phyloP scores from a whole-genome alignment of 2,329 filamentous ascomycete species.

The Aspergillus aculeatinus region DNA sequence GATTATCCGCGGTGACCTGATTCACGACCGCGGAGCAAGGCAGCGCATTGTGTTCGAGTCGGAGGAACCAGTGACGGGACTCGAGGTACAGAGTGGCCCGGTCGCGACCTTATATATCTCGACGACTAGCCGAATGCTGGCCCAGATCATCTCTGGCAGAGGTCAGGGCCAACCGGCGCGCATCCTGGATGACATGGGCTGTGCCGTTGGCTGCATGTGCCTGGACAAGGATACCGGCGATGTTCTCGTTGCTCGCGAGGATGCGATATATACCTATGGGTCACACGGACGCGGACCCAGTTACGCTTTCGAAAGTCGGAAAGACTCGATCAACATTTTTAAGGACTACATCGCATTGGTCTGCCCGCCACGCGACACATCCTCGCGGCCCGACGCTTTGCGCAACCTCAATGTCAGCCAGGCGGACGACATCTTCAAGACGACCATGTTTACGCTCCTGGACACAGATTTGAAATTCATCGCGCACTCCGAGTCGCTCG shows the following conservation, averaged over 20 bases:
- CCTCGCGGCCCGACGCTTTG: conserved; percentile 60
- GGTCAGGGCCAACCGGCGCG: conserved; percentile 87
- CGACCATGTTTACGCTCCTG: conserved; percentile 85
- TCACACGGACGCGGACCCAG: conserved; percentile 81
- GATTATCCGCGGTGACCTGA: conserved; percentile 86
- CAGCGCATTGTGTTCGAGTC: conserved; percentile 95
- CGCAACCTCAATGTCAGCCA: conserved; percentile 71
- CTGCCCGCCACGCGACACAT: conserved; percentile 67
- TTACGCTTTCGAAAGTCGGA: conserved; percentile 87
- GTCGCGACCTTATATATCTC: conserved; percentile 84
- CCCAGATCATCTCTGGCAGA: conserved; percentile 79
- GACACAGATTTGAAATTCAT: conserved; percentile 89
- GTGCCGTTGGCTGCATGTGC: conserved; percentile 92
- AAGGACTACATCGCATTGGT: conserved; percentile 85
- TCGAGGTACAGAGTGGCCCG: conserved; percentile 68
- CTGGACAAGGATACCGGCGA: conserved; percentile 76
- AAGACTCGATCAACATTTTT: conserved; percentile 76
- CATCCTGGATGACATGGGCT: conserved; percentile 84
- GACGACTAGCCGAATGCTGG: conserved; percentile 83
- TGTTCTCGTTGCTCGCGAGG: conserved; percentile 87
- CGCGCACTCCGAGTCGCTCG: conserved; percentile 81
- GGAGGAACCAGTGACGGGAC: conserved; percentile 90
- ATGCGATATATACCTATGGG: conserved; percentile 93
- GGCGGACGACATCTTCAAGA: conserved; percentile 78
- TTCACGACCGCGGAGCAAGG: conserved; percentile 91